These are phyloP conservation scores for Saccharata proteae DNA, from an alignment of 2,329 filamentous ascomycete species.

Conservation along the genomic window DNA sequence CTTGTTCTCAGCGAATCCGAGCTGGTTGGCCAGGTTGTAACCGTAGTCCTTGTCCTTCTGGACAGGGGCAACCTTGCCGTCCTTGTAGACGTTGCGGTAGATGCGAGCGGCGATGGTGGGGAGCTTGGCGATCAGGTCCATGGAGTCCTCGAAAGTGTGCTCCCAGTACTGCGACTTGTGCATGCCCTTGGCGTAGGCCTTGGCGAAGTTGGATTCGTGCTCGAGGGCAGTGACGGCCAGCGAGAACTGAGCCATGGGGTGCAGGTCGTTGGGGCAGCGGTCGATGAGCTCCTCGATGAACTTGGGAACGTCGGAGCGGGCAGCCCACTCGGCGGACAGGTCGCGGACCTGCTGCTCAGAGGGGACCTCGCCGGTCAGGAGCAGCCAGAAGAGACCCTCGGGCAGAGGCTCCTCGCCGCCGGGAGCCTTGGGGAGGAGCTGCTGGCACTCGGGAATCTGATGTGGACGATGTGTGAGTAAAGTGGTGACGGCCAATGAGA, in stretches of 20 bases:
- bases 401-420: slow-evolving; percentile 95
- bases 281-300: slow-evolving; percentile 99
- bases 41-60: slow-evolving; percentile 99
- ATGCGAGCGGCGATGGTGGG: slow-evolving; percentile 96
- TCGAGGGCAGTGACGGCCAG: slow-evolving; percentile 95
- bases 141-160: slow-evolving; percentile 98
- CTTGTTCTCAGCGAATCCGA: slow-evolving; percentile 86
- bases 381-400: slow-evolving; percentile 99
- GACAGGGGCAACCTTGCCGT: slow-evolving; percentile 89
- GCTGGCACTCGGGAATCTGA: slow-evolving; percentile 91
- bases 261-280: slow-evolving; percentile 96
- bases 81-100: slow-evolving; percentile 99
- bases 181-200: slow-evolving; percentile 97
- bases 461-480: slow-evolving; percentile 14
- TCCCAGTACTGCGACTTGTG: slow-evolving; percentile 99
- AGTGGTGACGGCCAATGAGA: neutral
- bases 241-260: slow-evolving; percentile 99
- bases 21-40: slow-evolving; percentile 99
- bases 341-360: slow-evolving; percentile 97
- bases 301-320: slow-evolving; percentile 91
- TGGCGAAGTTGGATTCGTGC: slow-evolving; percentile 94
- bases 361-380: slow-evolving; percentile 94
- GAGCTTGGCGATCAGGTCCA: slow-evolving; percentile 99
- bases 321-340: slow-evolving; percentile 97
- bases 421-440: slow-evolving; percentile 91